phyloP scores from a whole-genome alignment of 2,329 filamentous ascomycete genomes.

The Aspergillus fumigatus region DNA sequence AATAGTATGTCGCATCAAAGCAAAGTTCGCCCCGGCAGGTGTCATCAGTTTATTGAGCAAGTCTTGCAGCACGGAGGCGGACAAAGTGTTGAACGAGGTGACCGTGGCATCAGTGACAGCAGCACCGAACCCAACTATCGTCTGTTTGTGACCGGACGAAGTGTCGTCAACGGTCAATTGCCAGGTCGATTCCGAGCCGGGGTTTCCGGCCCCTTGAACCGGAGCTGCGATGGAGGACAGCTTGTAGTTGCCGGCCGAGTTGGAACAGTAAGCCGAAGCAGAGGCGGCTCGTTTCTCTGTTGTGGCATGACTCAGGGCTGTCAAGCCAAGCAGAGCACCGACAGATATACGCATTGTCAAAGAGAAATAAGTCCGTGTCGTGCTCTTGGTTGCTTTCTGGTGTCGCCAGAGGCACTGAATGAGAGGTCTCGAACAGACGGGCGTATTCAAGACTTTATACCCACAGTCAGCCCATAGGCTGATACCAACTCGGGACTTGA shows the following conservation, averaged over 20 bases:
- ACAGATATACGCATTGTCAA: not conserved
- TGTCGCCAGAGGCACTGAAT: not conserved
- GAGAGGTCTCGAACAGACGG: not conserved
- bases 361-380: not conserved
- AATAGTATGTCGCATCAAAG: conserved; percentile 39
- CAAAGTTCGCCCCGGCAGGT: conserved; percentile 30
- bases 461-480: not conserved
- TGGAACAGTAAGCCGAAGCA: conserved; percentile 24
- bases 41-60: conserved; percentile 34
- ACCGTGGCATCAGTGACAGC: conserved; percentile 39
- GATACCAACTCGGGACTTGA: not conserved
- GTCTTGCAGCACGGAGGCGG: conserved; percentile 23
- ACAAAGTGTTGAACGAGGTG: conserved; percentile 29
- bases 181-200: conserved; percentile 22
- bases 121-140: conserved; percentile 33
- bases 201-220: conserved; percentile 15
- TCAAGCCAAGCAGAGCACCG: conserved; percentile 8
- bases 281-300: conserved; percentile 13
- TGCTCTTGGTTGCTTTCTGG: not conserved
- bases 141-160: conserved; percentile 22
- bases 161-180: conserved; percentile 24
- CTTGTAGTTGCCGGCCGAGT: conserved; percentile 23
- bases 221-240: conserved; percentile 18
- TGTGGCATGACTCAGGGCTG: conserved; percentile 9
- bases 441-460: not conserved